Evolutionary conservation across 495 filamentous ascomycete species (phyloP).

Genomic region (Penicillium canescens): DNA sequence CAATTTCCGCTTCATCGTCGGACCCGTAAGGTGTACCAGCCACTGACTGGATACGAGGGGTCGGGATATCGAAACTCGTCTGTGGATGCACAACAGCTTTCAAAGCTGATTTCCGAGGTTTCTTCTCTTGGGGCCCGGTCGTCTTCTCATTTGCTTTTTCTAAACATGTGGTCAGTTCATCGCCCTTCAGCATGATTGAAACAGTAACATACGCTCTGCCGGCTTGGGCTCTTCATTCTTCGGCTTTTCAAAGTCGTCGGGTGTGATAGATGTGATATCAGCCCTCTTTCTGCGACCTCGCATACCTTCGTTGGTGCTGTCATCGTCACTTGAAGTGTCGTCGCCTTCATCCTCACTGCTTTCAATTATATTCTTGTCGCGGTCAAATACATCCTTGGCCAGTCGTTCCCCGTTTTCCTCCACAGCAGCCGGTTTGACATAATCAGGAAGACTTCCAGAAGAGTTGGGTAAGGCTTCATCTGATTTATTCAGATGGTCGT

Average conservation of each 20-base stretch:
- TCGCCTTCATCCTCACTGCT: constrained; percentile 53
- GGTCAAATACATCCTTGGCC: constrained; percentile 73
- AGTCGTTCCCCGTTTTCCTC: constrained; percentile 57
- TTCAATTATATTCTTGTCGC: constrained; percentile 49
- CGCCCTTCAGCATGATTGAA: neutral
- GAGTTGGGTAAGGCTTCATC: constrained; percentile 61
- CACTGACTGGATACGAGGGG: constrained; percentile 54
- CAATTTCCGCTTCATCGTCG: constrained; percentile 81
- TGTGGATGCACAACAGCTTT: constrained; percentile 75
- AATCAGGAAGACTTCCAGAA: constrained; percentile 52
- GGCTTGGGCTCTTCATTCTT: constrained; percentile 10
- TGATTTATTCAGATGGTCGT: constrained; percentile 62
- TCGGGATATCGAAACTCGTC: constrained; percentile 69
- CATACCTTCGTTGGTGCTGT: constrained; percentile 32
- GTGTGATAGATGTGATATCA: constrained; percentile 22
- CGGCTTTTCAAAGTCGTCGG: constrained; percentile 20
- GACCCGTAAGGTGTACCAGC: constrained; percentile 78
- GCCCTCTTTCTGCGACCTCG: constrained; percentile 33
- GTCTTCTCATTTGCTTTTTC: constrained; percentile 6
- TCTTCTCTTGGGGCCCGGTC: constrained; percentile 15
- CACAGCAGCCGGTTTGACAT: constrained; percentile 36
- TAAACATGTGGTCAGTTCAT: constrained; percentile 2
- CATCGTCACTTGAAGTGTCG: constrained; percentile 51
- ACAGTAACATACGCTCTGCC: constrained; percentile 61
- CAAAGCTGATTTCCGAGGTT: constrained; percentile 37